phyloP scores from a whole-genome alignment of 331 rosid genomes.

The Spiraea crenata region DNA sequence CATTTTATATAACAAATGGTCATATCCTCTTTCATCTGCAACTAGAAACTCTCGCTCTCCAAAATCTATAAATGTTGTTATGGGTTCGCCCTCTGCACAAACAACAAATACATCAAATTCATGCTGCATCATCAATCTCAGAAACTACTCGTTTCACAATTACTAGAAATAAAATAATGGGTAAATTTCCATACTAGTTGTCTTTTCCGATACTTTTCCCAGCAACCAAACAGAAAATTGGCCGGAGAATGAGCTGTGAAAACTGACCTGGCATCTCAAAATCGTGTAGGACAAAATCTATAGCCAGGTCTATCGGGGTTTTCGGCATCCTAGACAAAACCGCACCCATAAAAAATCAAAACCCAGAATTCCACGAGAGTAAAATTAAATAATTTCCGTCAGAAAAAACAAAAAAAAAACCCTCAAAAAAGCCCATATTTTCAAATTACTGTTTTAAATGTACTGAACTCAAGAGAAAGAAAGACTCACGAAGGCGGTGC shows the following conservation, averaged over 20 bases:
- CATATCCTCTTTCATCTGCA: constrained; percentile 93
- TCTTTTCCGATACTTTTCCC: background rate
- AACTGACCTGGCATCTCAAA: constrained; percentile 96
- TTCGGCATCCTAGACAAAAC: constrained; percentile 50
- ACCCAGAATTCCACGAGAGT: background rate
- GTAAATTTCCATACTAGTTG: background rate
- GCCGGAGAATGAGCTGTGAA: background rate
- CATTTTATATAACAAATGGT: constrained; percentile 74
- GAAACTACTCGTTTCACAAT: background rate
- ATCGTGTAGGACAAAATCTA: constrained; percentile 90
- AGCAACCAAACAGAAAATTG: constrained; percentile 21
- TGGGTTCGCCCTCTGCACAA: constrained; percentile 88
- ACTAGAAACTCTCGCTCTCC: constrained; percentile 88
- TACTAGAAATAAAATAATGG: background rate
- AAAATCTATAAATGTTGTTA: constrained; percentile 70
- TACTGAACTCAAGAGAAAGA: constrained; percentile 7
- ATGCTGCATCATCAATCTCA: background rate
- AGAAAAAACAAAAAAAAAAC: background rate
- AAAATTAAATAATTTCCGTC: constrained; percentile 5
- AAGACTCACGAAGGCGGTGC: constrained; percentile 51
- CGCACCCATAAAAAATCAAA: background rate
- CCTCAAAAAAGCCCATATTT: background rate
- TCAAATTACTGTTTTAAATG: background rate
- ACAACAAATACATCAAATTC: background rate
- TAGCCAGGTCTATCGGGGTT: constrained; percentile 83